These are phyloP conservation scores for Cyberlindnera nakhonratchasimensis DNA, from an alignment of 805 yeast species.

Conservation along the genomic window DNA sequence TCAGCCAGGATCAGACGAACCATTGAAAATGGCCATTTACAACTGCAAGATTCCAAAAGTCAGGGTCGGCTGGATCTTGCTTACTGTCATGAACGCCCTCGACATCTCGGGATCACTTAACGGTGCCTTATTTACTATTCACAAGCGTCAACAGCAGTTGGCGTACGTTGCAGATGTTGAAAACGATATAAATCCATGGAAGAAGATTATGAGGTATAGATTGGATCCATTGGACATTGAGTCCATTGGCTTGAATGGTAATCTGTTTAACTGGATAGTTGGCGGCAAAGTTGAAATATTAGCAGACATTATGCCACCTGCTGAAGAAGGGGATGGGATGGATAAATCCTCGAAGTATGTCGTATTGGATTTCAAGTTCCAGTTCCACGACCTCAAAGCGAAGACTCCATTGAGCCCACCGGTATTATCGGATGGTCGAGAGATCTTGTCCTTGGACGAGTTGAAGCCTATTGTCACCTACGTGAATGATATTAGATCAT, in stretches of 20 bases:
- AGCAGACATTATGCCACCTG: constrained; percentile 73
- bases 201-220: constrained; percentile 46
- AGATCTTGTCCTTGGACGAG: constrained; percentile 56
- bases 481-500: constrained; percentile 46
- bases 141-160: constrained; percentile 62
- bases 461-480: constrained; percentile 58
- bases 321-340: constrained; percentile 32
- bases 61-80: constrained; percentile 52
- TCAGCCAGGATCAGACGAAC: constrained; percentile 18
- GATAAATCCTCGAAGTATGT: constrained; percentile 43
- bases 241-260: constrained; percentile 32
- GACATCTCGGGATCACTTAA: constrained; percentile 72
- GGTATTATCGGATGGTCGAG: constrained; percentile 48
- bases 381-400: constrained; percentile 61
- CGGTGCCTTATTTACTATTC: constrained; percentile 72
- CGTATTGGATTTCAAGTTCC: constrained; percentile 62
- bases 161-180: constrained; percentile 41
- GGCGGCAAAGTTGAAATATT: constrained; percentile 67
- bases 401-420: constrained; percentile 47
- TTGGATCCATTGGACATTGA: constrained; percentile 37
- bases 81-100: constrained; percentile 67
- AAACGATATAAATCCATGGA: constrained; percentile 42
- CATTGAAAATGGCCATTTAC: constrained; percentile 50
- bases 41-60: constrained; percentile 62
- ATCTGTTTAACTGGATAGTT: constrained; percentile 61